phyloP scores from a whole-genome alignment of 83 land plant genomes.

The Picea abies region DNA sequence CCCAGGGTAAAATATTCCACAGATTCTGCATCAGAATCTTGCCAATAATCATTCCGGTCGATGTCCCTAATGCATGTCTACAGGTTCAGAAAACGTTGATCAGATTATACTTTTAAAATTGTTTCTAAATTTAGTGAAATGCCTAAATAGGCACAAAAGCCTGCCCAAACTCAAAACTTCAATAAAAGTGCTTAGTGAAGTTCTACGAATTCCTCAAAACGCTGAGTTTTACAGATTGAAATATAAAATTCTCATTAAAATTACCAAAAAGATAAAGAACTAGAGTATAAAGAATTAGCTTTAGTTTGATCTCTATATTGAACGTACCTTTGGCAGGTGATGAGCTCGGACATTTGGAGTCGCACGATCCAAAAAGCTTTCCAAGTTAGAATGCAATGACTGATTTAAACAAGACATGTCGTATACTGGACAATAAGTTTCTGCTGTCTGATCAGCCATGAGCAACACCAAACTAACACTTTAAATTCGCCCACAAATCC shows the following conservation, averaged over 20 bases:
- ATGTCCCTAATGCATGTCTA: constrained; percentile 14
- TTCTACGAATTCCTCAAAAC: too few species aligned
- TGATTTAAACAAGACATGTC: not conserved
- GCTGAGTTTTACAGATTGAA: too few species aligned
- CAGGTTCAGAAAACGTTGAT: not conserved
- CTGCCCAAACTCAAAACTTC: too few species aligned
- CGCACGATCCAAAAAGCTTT: constrained; percentile 49
- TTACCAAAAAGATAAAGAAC: too few species aligned
- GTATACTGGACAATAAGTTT: not conserved
- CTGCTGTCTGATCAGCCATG: constrained; percentile 1
- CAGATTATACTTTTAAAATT: not conserved
- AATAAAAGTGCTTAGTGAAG: too few species aligned
- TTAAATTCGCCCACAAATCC: not conserved
- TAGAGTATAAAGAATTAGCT: not conserved
- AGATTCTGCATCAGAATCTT: constrained; percentile 17
- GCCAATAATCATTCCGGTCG: constrained; percentile 17
- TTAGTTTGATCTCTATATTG: not conserved
- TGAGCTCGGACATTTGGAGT: constrained; percentile 51
- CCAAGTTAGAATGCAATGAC: constrained; percentile 50
- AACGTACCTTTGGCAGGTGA: constrained; percentile 42
- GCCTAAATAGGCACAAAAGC: not conserved
- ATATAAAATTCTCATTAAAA: too few species aligned
- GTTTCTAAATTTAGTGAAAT: not conserved
- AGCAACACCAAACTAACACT: not conserved
- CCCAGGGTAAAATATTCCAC: constrained; percentile 53